Evolutionary conservation across 805 yeast species (phyloP), one percentile per base, ranked within the genome.

Genomic region (Teunomyces atbi): DNA sequence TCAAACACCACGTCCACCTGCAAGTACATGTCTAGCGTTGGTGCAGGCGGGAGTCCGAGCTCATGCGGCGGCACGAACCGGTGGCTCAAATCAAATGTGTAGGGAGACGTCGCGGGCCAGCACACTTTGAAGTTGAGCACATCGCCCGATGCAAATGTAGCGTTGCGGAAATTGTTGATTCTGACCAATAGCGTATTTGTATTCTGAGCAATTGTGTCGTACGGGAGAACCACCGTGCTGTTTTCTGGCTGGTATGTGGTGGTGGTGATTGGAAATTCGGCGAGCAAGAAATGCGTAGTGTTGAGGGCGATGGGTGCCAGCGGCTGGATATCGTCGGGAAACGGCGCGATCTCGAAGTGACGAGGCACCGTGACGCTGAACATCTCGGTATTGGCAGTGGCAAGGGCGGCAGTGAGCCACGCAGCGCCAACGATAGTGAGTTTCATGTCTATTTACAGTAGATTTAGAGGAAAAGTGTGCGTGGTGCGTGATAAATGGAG

Each of bases 311-410:
- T 60, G 59, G 4, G 69, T 51, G 5, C 45, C 41, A 39, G 62
- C 61, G 30, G 62, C 18, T 3, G 43, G 15, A 45, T 20, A 8
- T 39, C 27, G 13, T 33, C 30, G 10, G 47, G 47, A 39, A 50
- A 53, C 15, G 57, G 42, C 3, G 71, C 69, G 10, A 69, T 59
- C 35, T 66, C 58, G 52, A 60, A 72, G 52, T 69, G 64, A 28
- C 65, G 58, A 0, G 76, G 76, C 0, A 71, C 51, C 29, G 47
- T 44, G 26, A 69, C 38, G 13, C 66, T 42, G 21, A 58, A 53
- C 1, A 73, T 61, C 48, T 72, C 77, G 1, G 77, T 72, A 43
- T 72, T 72, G 26, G 71, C 74, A 32, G 45, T 11, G 23, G 49
- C 48, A 16, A 30, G 30, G 5, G 28, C 33, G 4, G 38, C 12